A percentile compares a stretch with the other conserved stretches of the same genome.
Conservation (phyloP, 768 basidiomycete genomes). For the Tricholoma terreum region DNA sequence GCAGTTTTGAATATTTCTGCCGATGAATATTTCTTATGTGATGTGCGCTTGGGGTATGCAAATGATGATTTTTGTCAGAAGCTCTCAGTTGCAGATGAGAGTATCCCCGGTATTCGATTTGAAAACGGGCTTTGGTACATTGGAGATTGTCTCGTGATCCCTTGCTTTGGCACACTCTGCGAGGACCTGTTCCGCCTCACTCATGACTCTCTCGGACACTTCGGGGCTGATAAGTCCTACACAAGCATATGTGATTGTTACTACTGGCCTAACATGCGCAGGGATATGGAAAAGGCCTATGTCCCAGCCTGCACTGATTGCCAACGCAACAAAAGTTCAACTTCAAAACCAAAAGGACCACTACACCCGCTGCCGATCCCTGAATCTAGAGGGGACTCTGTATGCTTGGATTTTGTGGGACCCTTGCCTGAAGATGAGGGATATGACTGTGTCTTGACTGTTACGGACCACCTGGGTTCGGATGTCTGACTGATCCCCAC, state of each 20-base stretch:
- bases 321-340: constrained; percentile 24
- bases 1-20: no score
- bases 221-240: constrained; percentile 29
- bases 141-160: not conserved
- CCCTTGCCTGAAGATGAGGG: not conserved
- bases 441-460: not conserved
- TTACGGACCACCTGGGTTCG: constrained; percentile 14
- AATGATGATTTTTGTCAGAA: not conserved
- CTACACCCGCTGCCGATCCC: constrained; percentile 22
- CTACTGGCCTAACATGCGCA: constrained; percentile 19
- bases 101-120: not conserved
- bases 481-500: constrained; percentile 19
- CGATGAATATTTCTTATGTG: no score
- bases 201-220: constrained; percentile 17
- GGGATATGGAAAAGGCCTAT: constrained; percentile 3
- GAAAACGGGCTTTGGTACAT: not conserved
- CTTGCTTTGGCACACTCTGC: not conserved
- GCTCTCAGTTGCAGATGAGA: not conserved
- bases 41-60: no score
- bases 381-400: constrained; percentile 3
- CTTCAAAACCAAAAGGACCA: constrained; percentile 18
- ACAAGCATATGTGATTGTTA: not conserved
- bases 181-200: not conserved
- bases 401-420: not conserved
- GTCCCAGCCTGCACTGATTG: constrained; percentile 5